Evolutionary conservation across 345 rosid species (phyloP), one percentile per base, ranked within the genome.

Genomic region (Lepidium africanum): DNA sequence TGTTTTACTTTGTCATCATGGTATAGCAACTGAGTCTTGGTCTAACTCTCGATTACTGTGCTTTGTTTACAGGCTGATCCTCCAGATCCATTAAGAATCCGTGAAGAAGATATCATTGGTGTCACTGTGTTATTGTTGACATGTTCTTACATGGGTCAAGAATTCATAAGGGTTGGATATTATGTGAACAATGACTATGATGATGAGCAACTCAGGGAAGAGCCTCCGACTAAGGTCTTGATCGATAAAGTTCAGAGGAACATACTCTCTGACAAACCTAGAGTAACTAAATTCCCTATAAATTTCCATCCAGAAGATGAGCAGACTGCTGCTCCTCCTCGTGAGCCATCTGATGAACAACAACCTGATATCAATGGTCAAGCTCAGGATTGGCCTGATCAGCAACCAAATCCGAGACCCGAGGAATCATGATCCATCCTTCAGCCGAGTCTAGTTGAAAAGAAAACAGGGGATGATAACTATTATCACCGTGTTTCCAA

Each of bases 261-360:
- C 49, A 90, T 93, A 52, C 77, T 90, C 54, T 81, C 94, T 0
- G 95, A 90, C 77, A 93, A 93, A 78, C 98, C 98, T 27, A 81
- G 97, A 69, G 98, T 90, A 10, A 93, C 95, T 12, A 93, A 93
- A 73, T 93, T 93, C 76, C 98, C 98, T 69, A 87, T 93, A 65
- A 87, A 93, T 55, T 93, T 93, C 70, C 90, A 84, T 78, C 96
- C 98, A 0, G 96, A 88, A 65, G 83, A 80, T 7, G 70, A 77
- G 47, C 84, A 69, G 76, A 83, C 95, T 37, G 87, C 86, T 37
- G 81, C 96, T 10, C 86, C 88, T 41, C 76, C 70, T 6, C 49
- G 49, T 9, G 72, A 68, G 37, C 30, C 39, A 14, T 13, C 72
- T 55, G 54, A 68, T 56, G 72, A 68, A 16, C 47, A 65, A 41